Conservation (phyloP, 2,329 filamentous ascomycete species). For the Pyrenochaeta sp. region DNA sequence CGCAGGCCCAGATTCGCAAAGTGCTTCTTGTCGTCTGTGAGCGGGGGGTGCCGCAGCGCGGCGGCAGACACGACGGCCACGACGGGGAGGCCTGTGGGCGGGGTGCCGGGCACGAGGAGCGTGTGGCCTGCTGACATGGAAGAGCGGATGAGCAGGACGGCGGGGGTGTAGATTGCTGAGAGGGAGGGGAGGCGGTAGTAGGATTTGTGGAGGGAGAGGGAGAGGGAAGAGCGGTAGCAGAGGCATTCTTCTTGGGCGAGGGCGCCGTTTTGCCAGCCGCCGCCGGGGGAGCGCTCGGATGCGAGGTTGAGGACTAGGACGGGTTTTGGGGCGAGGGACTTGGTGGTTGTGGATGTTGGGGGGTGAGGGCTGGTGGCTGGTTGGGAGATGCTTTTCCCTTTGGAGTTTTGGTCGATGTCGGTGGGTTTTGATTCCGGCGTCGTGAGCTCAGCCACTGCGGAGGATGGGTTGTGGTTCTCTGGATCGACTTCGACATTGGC, state of each 20-base stretch:
- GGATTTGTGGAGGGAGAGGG: slow-evolving; percentile 53
- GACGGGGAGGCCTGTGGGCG: slow-evolving; percentile 54
- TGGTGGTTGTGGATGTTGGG: slow-evolving; percentile 2
- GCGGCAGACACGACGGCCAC: slow-evolving; percentile 69
- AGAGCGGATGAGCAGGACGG: slow-evolving; percentile 65
- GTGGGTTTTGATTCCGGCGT: no score
- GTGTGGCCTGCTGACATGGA: slow-evolving; percentile 57
- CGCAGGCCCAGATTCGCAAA: slow-evolving; percentile 50
- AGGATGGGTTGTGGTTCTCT: no score
- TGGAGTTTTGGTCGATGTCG: no score
- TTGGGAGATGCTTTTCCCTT: no score
- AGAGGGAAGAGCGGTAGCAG: slow-evolving; percentile 68
- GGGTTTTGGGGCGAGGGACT: slow-evolving; percentile 27
- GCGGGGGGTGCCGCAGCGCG: slow-evolving; percentile 56
- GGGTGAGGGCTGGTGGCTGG: no score
- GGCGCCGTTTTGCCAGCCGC: slow-evolving; percentile 68
- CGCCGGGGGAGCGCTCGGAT: slow-evolving; percentile 64
- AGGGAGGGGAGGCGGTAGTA: slow-evolving; percentile 63
- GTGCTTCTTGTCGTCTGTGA: slow-evolving; percentile 18
- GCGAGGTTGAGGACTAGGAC: slow-evolving; percentile 74
- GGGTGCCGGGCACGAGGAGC: slow-evolving; percentile 50
- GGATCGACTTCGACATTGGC: no score
- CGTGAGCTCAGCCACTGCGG: no score
- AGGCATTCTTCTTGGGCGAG: slow-evolving; percentile 74
- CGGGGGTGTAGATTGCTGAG: slow-evolving; percentile 66